Percentiles rank a stretch among this genome's conserved stretches.
phyloP scores from a whole-genome alignment of 164 flowering plant species.

The Aristolochia contorta region DNA sequence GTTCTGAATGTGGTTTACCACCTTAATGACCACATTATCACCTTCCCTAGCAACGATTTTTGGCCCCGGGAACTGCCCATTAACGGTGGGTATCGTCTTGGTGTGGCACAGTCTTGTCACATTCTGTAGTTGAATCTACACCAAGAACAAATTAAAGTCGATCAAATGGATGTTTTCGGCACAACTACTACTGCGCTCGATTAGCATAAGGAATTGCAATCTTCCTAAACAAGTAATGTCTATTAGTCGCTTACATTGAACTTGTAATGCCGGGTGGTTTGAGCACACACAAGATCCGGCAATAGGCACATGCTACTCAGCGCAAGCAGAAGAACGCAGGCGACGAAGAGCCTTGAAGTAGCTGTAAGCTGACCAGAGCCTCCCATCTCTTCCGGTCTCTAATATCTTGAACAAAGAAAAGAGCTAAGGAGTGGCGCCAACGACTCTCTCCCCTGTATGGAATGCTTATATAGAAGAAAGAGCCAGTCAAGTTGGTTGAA shows the following conservation, averaged over 20 bases:
- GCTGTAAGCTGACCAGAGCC: neutral
- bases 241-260: constrained; percentile 21
- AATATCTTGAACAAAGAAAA: neutral
- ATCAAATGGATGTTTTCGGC: neutral
- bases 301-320: constrained; percentile 9
- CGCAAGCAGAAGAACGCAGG: constrained; percentile 10
- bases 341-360: constrained; percentile 7
- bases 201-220: no score
- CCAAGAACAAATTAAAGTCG: neutral
- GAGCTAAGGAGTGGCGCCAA: no score
- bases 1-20: constrained; percentile 45
- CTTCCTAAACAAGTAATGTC: no score
- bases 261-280: constrained; percentile 33
- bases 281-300: constrained; percentile 13
- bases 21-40: constrained; percentile 46
- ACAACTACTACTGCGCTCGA: no score
- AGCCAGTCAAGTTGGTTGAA: no score
- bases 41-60: constrained; percentile 57
- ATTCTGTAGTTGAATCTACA: constrained; percentile 47
- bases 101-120: constrained; percentile 58
- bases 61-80: constrained; percentile 66
- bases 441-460: no score
- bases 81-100: constrained; percentile 52
- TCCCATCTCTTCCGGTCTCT: neutral
- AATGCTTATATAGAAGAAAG: no score